Percentiles rank a stretch among this genome's conserved stretches.
Conservation (phyloP, 352 stramenopile species). For the Globisporangium carolinianum region DNA sequence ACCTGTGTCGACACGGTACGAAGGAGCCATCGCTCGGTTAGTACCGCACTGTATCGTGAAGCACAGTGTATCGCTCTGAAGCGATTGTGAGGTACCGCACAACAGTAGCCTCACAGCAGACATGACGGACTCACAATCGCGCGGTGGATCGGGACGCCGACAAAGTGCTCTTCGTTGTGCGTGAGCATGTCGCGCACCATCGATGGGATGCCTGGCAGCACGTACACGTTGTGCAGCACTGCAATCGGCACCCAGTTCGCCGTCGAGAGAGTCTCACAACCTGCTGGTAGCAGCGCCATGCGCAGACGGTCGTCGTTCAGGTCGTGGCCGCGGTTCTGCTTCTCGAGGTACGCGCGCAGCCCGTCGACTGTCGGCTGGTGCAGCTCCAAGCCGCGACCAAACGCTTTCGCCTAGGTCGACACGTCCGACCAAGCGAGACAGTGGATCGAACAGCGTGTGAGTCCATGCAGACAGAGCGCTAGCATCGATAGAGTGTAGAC, state of each 20-base stretch:
- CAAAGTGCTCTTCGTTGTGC: conserved; percentile 70
- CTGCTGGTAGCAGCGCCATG: conserved; percentile 63
- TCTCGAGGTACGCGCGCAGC: conserved; percentile 37
- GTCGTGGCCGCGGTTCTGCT: conserved; percentile 21
- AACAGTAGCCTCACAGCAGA: neutral
- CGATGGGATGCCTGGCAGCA: conserved; percentile 74
- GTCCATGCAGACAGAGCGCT: neutral
- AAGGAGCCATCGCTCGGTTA: too few species aligned
- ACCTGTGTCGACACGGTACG: conserved; percentile 24
- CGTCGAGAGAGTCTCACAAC: conserved; percentile 46
- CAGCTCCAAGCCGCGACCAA: conserved; percentile 55
- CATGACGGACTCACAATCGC: conserved; percentile 34
- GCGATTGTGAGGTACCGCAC: neutral
- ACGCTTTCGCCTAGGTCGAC: conserved; percentile 51
- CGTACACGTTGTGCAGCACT: conserved; percentile 77
- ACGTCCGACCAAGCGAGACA: too few species aligned
- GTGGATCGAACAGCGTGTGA: neutral
- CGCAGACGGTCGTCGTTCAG: conserved; percentile 66
- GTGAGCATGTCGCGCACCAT: conserved; percentile 82
- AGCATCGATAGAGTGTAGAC: neutral
- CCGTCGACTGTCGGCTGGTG: conserved; percentile 59
- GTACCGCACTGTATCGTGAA: too few species aligned
- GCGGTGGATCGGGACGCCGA: conserved; percentile 70
- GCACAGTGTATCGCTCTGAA: neutral
- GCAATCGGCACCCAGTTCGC: conserved; percentile 71